Evolutionary conservation across 176 grass and related monocot genomes (phyloP), one percentile per base, ranked within the genome.

Genomic region (Echinochloa phyllopogon): DNA sequence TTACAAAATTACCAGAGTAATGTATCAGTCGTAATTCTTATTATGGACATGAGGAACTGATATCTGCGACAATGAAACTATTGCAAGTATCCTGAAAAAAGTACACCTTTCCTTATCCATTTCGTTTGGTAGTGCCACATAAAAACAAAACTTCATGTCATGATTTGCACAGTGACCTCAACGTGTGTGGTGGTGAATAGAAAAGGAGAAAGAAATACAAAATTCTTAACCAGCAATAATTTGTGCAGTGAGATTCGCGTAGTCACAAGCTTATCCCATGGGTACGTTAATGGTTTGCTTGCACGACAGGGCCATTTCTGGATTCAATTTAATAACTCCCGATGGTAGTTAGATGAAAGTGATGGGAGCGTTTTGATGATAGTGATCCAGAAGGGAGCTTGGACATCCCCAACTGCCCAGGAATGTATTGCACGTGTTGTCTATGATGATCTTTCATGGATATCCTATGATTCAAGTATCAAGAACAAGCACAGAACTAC

Each of bases 271-370:
- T 79, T 84, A 74, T 90, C 84, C 67, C 29, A 55, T 87, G 66
- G 68, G 16, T 20, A 60, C 41, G 21, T 17, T 21, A 73, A 36
- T 43, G 23, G 49, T 49, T 90, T 90, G 66, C 89, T 83, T 90
- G 84, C 80, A 90, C 89, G 89, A n/a, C 80, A 79, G 75, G 29
- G 83, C 8, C 74, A 67, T 72, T 56, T 13, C 6, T 13, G 20
- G 20, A 67, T 39, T 37, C 44, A 13, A 20, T 84, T 84, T 20
- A 49, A 50, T 72, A 72, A 21, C 5, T 90, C 23, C 5, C 1
- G 0, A 17, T 72, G 83, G 72, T 83, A 48, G 79, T 67, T 66
- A 59, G 13, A 59, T 8, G 84, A 90, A 74, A 87, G 50, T 11
- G 84, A 87, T 10, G 49, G 13, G 59, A 45, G 69, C 11, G 56